phyloP scores from a whole-genome alignment of 257 asterid species.

The Solanum habrochaites region DNA sequence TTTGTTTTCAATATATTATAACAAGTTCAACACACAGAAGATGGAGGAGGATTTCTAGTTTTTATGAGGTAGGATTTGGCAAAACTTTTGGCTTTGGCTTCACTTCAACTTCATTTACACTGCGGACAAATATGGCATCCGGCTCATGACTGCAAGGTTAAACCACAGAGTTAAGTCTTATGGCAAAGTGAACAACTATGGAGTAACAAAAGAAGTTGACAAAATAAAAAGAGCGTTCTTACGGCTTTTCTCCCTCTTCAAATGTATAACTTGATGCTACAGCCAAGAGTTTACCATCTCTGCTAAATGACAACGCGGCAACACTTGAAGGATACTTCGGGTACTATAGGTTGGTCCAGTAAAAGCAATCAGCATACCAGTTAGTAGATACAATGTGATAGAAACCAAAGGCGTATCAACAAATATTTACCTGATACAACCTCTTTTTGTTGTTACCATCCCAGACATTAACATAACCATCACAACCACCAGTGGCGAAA shows the following conservation, averaged over 20 bases:
- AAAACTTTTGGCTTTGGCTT: conserved; percentile 80
- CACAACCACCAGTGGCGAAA: conserved; percentile 91
- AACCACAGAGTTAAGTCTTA: neutral
- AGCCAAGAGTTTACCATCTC: conserved; percentile 79
- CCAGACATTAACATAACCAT: conserved; percentile 93
- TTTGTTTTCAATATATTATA: neutral
- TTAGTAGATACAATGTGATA: neutral
- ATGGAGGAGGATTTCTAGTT: neutral
- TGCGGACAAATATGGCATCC: conserved; percentile 69
- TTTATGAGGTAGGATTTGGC: conserved; percentile 49
- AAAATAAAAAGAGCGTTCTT: conserved; percentile 5
- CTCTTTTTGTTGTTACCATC: conserved; percentile 97
- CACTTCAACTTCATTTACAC: conserved; percentile 87
- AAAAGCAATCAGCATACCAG: neutral
- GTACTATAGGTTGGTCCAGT: conserved; percentile 34
- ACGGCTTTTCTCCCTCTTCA: conserved; percentile 89
- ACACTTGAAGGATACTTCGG: conserved; percentile 76
- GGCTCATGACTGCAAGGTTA: conserved; percentile 70
- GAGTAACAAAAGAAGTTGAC: neutral
- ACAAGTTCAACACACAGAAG: neutral
- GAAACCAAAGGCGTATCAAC: neutral
- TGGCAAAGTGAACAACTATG: neutral
- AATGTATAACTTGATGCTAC: conserved; percentile 90
- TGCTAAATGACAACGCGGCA: conserved; percentile 82
- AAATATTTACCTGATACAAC: conserved; percentile 63